Base-by-base conservation (phyloP, 2,329 filamentous ascomycete genomes). In the Neonectria coccinea region DNA sequence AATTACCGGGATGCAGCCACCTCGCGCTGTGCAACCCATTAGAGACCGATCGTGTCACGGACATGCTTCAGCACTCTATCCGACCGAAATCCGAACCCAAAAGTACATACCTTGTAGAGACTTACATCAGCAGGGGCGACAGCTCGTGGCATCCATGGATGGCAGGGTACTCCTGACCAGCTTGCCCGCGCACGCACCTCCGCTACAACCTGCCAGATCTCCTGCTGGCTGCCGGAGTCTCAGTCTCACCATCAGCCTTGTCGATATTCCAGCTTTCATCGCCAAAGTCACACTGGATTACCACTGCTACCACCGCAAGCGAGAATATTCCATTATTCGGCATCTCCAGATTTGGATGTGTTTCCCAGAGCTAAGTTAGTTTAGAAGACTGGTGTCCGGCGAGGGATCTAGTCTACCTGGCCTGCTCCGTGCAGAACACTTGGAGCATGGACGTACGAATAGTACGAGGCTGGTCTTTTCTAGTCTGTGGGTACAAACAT, bases 231-330 rank as follows among this genome's bases (percentile, higher is more conserved):
- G 51, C 60, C 27, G 57, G 39, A 59, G 61, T 56, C 45, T 56
- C 53, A 33, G 56, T 67, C 51, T 66, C 53, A 69, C 62, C 54
- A 58, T 66, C 66, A 65, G 56, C 66, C 66, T 62, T 70, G 57
- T 63, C 52, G 29, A 61, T 61, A 29, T 25, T 50, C 27, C 18
- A 25, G 14, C 22, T 22, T 33, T 3, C 14, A n/a, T n/a, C n/a
- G 3, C 5, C 25, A 31, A 18, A 9, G 44, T 25, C 36, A 25
- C 31, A 48, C 56, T 27, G 33, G 22, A 20, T 29, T 22, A n/a
- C 27, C 47, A 51, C 47, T 42, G 4, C 39, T 20, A 42, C 39
- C 39, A n/a, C n/a, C 20, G 6, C 27, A 50, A 33, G 47, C 27
- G 47, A 50, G 16, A n/a, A 31, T 50, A 29, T 31, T 16, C 9